Evolutionary conservation across 768 basidiomycete species (phyloP), one percentile per base, ranked within the genome.

Genomic region (Russula foetens): DNA sequence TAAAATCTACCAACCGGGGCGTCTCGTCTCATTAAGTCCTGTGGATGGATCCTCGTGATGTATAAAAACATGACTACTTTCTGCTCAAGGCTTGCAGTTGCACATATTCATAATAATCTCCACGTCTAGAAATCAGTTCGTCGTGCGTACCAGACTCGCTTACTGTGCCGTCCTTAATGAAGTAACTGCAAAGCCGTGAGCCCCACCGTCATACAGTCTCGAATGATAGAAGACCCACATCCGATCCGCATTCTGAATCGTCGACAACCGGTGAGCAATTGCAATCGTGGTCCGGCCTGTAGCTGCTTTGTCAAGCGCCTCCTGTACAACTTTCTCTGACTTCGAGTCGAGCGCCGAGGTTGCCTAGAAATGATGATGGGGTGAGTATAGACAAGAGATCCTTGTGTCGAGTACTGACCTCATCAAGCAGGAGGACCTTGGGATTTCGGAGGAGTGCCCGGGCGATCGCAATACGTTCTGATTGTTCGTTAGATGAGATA

Each of bases 261-360:
- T 81, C 17, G 89, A 90, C 59, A 99, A 74, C 56, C 97, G 82
- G 74, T 98, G 97, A 2, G 96, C 96, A 63, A 99, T 96, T 19
- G 95, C 90, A 60, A 95, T 88, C 9, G 94, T 97, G 7, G 95
- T 96, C 59, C 96, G 82, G 43, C 94, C 95, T 74, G 84, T 89
- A 2, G 93, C 86, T 7, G 95, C 97, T 69, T 84, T 81, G 73
- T 98, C 97, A 29, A 98, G 80, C 4, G 97, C 97, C 6, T 83
- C 87, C 69, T 98, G 96, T 9, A 99, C 97, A 53, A 98, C 87
- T 72, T 91, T 92, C 43, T 83, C 82, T 7, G 76, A 78, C 57
- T 77, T 75, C 0, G 76, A 76, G 67, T 82, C 81, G 14, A 83
- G 73, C 3, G 81, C 80, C 2, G 78, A 79, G 3, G 79, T 80